These are phyloP conservation scores for Hansenula anomala DNA, from an alignment of 1,139 yeast genomes.

Conservation along the genomic window DNA sequence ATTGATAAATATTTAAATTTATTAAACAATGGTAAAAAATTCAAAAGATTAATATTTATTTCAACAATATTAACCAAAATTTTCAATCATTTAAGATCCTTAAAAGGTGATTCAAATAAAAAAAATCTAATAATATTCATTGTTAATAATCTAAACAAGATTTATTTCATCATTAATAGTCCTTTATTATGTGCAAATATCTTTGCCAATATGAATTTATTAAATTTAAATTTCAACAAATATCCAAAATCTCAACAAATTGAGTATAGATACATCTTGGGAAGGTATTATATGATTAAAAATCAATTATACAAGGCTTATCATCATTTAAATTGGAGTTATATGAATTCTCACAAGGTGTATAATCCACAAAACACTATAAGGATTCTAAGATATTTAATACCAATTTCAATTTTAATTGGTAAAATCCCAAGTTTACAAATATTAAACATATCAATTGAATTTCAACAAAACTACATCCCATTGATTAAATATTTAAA, in stretches of 20 bases:
- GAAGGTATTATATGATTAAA: slow-evolving; percentile 59
- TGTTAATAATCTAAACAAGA: slow-evolving; percentile 54
- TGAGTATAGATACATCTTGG: slow-evolving; percentile 64
- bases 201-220: slow-evolving; percentile 63
- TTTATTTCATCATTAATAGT: slow-evolving; percentile 57
- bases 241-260: slow-evolving; percentile 51
- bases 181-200: slow-evolving; percentile 72
- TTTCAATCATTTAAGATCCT: slow-evolving; percentile 19
- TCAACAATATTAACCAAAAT: slow-evolving; percentile 21
- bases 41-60: slow-evolving; percentile 24
- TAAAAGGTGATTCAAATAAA: slow-evolving; percentile 28
- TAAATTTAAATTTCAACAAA: slow-evolving; percentile 40
- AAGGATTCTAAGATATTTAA: slow-evolving; percentile 38
- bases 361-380: slow-evolving; percentile 28
- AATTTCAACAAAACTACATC: slow-evolving; percentile 33
- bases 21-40: slow-evolving; percentile 27
- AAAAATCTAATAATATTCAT: slow-evolving; percentile 49
- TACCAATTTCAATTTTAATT: slow-evolving; percentile 52
- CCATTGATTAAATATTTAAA: slow-evolving; percentile 32
- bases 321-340: slow-evolving; percentile 61
- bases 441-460: slow-evolving; percentile 24
- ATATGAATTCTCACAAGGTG: slow-evolving; percentile 36
- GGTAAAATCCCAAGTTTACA: slow-evolving; percentile 44
- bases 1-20: slow-evolving; percentile 44
- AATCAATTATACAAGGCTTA: slow-evolving; percentile 53